Evolutionary conservation across 805 yeast genomes (phyloP), one percentile per base, ranked within the genome.

Genomic region (Metschnikowia lachancei): DNA sequence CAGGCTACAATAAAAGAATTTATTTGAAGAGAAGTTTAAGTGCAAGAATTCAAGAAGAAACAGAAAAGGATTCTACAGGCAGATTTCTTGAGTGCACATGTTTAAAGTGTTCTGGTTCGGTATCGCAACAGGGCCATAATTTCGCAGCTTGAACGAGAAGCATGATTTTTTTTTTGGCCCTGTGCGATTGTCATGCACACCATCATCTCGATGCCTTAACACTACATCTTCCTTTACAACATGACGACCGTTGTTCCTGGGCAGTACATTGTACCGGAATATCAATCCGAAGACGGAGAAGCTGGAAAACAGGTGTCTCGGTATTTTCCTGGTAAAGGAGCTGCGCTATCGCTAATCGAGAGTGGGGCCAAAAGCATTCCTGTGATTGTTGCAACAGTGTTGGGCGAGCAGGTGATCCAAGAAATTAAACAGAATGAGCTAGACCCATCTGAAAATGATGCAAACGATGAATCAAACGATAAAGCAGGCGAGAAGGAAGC

Each of bases 241-340:
- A 48, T 41, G 51, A 43, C 49, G 14, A 54, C 46, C 18, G 66
- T 60, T 22, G 52, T 62, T 18, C 96, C 97, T 1, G 96, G 97
- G 0, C 96, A 89, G 56, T 77, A 83, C 35, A 71, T 89, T 19
- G 76, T 82, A 16, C 91, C 94, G 1, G 67, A 74, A 6, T 74
- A 69, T 55, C 72, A 74, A 40, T 43, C 56, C 14, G 59, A 50
- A 12, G 54, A 51, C 14, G 60, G 57, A 3, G 51, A 56, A 14
- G 5, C 40, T 9, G 46, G 54, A 14, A 66, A 66, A n/a, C 58
- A 56, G 8, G 60, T 75, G 2, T 63, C 70, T 35, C 74, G 72
- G 47, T 87, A 76, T 56, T 60, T 70, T 4, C 66, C 88, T 1
- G 95, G 96, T 4, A 64, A 69, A 17, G 96, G 96, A 9, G 75